Evolutionary conservation across 257 asterid species (phyloP).

Genomic region (Primulina eburnea): DNA sequence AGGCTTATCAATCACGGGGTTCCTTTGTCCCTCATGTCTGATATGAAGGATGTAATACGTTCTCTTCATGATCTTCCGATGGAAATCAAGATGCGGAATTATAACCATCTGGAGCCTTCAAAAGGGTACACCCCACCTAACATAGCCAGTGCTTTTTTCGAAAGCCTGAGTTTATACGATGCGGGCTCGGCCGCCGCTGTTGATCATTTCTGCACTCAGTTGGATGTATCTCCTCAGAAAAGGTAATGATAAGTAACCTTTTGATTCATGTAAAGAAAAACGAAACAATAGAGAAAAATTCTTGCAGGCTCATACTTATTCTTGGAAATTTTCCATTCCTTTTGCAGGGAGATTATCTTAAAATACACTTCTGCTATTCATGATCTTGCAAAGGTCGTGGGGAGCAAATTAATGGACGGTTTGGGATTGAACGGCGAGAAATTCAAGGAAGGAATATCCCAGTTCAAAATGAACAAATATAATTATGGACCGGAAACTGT

Average conservation of each 20-base stretch:
- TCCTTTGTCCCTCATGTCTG: constrained; percentile 29
- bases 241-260: constrained; percentile 23
- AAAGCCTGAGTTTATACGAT: constrained; percentile 43
- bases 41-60: constrained; percentile 31
- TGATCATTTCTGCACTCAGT: constrained; percentile 34
- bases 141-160: constrained; percentile 44
- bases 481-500: constrained; percentile 31
- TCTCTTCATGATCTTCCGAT: constrained; percentile 40
- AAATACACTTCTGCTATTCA: constrained; percentile 32
- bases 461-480: constrained; percentile 45
- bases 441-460: constrained; percentile 39
- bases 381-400: constrained; percentile 32
- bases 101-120: constrained; percentile 23
- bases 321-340: neutral
- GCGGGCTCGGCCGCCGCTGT: constrained; percentile 29
- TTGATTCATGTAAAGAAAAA: too few species aligned
- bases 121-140: constrained; percentile 38
- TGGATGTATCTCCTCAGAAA: constrained; percentile 32
- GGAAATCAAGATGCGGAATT: constrained; percentile 35
- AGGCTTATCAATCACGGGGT: constrained; percentile 40
- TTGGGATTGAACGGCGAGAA: constrained; percentile 29
- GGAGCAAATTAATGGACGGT: constrained; percentile 43
- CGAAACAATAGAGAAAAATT: too few species aligned
- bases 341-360: constrained; percentile 34
- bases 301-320: too few species aligned